phyloP scores from a whole-genome alignment of 345 rosid genomes.

The Carallia brachiata region DNA sequence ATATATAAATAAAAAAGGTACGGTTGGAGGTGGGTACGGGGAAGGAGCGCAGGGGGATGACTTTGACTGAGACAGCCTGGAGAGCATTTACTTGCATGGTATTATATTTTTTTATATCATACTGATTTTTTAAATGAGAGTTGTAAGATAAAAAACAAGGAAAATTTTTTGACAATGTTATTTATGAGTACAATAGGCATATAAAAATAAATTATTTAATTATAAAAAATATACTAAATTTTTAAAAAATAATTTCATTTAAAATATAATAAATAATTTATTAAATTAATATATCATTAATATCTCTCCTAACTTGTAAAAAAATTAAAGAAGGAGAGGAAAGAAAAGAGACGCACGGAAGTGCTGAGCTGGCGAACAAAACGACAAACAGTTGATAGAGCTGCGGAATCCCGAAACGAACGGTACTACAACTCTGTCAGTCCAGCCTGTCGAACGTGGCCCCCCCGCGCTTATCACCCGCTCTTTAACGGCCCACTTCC shows the following conservation, averaged over 20 bases:
- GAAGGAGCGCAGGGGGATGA: constrained; percentile 7
- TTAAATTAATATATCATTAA: too few species aligned
- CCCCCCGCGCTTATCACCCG: constrained; percentile 4
- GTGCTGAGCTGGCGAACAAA: constrained; percentile 42
- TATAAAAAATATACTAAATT: too few species aligned
- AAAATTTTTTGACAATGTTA: too few species aligned
- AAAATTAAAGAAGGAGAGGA: neutral
- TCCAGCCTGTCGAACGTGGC: constrained; percentile 46
- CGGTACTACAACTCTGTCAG: constrained; percentile 39
- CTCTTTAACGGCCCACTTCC: constrained; percentile 31
- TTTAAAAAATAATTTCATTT: too few species aligned
- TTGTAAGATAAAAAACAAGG: too few species aligned
- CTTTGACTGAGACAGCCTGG: constrained; percentile 62
- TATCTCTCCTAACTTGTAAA: too few species aligned
- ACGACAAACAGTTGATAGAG: constrained; percentile 41
- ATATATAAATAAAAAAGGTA: neutral
- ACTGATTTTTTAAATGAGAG: too few species aligned
- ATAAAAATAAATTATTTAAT: too few species aligned
- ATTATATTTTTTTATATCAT: neutral
- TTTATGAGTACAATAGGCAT: too few species aligned
- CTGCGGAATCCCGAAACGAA: constrained; percentile 25
- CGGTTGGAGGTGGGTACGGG: constrained; percentile 13
- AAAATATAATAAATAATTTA: too few species aligned
- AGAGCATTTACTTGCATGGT: constrained; percentile 33
- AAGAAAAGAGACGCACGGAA: constrained; percentile 37